Evolutionary conservation across 306 rosid genomes (phyloP), one percentile per base, ranked within the genome.

Genomic region (Nissolia schottii): DNA sequence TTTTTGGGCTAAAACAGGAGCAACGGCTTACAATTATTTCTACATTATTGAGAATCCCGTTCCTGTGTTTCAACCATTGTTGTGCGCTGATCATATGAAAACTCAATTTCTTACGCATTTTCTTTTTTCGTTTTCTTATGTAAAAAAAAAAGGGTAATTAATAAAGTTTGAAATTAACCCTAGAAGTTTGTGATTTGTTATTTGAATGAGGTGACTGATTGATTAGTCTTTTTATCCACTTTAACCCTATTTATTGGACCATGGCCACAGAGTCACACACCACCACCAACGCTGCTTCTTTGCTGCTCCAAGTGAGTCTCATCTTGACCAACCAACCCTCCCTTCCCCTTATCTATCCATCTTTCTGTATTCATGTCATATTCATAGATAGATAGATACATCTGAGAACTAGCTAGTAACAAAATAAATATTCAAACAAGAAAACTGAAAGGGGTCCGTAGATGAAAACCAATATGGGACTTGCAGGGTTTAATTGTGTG

Each of bases 201-300:
- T 56, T 9, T 41, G 46, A 14, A 61, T 41, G 74, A 71, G 40
- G 51, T 75, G 80, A 69, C 20, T 80, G 80, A 74, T 74, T 75
- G 84, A 75, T 75, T 69, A 64, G 77, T 68, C 48, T 22, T 29
- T 69, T 48, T 35, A 2, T 5, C 46, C 58, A 16, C 45, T 68
- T 37, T n/a, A n/a, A n/a, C 37, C 79, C 74, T 71, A 34, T 31
- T 23, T 31, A 31, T 12, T 41, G 62, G 71, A 53, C 66, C 67
- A 40, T 29, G 28, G 19, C 54, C 53, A 51, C 45, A 38, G 59
- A 75, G 60, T 37, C 50, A 54, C 59, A 54, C 51, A 34, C 45
- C 1, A 66, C 60, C 51, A 43, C 54, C 51, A 57, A 25, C 35
- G 4, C 6, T 66, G 6, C 54, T 65, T 27, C 41, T 75, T 55